phyloP scores from a whole-genome alignment of 1,284 basidiomycete species.

The Sporisorium graminicola region DNA sequence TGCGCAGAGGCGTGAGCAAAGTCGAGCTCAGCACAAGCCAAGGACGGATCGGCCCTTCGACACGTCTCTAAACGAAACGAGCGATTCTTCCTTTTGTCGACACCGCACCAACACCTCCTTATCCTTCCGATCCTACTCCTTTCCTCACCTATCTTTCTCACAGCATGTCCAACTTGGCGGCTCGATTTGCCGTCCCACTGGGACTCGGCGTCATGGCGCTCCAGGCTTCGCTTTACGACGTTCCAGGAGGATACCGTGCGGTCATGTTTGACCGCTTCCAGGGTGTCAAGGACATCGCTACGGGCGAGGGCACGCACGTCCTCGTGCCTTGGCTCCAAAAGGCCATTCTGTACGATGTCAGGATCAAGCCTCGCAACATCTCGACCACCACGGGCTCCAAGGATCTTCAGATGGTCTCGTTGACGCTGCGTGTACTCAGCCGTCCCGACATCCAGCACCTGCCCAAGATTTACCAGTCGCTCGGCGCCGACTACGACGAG shows the following conservation, averaged over 20 bases:
- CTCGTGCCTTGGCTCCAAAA: constrained; percentile 89
- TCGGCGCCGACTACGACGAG: constrained; percentile 97
- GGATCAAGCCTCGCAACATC: constrained; percentile 94
- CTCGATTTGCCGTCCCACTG: constrained; percentile 66
- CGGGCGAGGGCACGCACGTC: constrained; percentile 92
- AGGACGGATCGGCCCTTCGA: constrained; percentile 8
- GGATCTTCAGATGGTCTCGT: constrained; percentile 91
- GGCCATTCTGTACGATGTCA: constrained; percentile 96
- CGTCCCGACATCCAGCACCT: constrained; percentile 90
- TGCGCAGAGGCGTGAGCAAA: constrained; percentile 8
- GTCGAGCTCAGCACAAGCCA: constrained; percentile 52
- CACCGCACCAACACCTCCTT: neutral
- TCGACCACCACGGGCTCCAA: constrained; percentile 96
- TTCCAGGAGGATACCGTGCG: constrained; percentile 81
- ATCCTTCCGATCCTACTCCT: neutral
- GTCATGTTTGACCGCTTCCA: constrained; percentile 99
- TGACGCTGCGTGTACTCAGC: constrained; percentile 95
- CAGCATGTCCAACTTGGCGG: constrained; percentile 50
- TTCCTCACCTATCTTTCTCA: neutral
- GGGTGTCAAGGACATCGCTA: constrained; percentile 76
- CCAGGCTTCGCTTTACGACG: constrained; percentile 70
- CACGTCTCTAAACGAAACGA: neutral
- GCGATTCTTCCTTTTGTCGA: neutral
- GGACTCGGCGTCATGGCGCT: constrained; percentile 67
- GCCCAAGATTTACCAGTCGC: constrained; percentile 91